These are phyloP conservation scores for Podospora bellae-mahoneyi DNA, from an alignment of 495 filamentous ascomycete genomes.

Conservation along the genomic window DNA sequence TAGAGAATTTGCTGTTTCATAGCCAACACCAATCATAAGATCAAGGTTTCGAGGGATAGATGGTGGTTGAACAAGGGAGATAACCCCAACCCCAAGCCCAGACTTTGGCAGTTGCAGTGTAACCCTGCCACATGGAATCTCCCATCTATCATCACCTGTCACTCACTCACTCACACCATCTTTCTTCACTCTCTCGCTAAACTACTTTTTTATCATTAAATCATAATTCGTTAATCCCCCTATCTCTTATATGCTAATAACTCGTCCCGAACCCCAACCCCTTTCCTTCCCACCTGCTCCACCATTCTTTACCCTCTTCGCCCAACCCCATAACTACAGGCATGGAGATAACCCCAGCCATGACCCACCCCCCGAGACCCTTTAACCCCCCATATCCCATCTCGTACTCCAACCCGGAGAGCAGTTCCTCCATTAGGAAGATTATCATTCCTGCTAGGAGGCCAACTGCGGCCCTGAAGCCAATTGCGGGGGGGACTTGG, in stretches of 20 bases:
- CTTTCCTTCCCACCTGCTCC: background rate
- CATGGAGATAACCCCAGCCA: background rate
- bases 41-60: no score
- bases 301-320: conserved; percentile 10
- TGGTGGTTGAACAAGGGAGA: background rate
- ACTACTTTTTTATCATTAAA: no score
- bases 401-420: background rate
- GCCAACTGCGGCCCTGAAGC: conserved; percentile 28
- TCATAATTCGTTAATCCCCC: no score
- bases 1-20: background rate
- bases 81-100: background rate
- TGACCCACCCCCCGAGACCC: background rate
- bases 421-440: conserved; percentile 6
- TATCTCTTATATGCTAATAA: background rate
- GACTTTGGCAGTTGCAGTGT: conserved; percentile 20
- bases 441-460: conserved; percentile 15
- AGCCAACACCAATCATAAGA: no score
- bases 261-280: background rate
- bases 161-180: background rate
- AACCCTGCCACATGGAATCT: conserved; percentile 11
- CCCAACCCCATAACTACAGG: conserved; percentile 1
- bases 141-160: background rate
- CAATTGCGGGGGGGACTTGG: conserved; percentile 26
- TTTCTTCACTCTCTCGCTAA: background rate
- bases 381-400: background rate